Evolutionary conservation across 257 asterid genomes (phyloP).

Genomic region (Oldenlandia corymbosa): DNA sequence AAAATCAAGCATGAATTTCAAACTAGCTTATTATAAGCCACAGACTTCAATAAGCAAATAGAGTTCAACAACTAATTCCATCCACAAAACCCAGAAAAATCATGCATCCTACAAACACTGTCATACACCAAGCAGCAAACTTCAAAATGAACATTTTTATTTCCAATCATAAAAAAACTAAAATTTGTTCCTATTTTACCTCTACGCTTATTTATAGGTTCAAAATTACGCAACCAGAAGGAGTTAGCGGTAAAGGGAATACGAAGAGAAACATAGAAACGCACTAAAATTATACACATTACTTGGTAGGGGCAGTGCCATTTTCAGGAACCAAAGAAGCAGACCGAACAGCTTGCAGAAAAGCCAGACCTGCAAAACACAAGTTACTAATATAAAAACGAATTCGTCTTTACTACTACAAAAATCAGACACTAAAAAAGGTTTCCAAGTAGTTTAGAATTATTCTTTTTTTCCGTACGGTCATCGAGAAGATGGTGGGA

Average conservation of each 20-base stretch:
- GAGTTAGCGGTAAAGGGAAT: too few species aligned
- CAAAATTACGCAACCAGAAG: background rate
- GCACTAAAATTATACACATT: constrained; percentile 8
- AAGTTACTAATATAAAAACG: background rate
- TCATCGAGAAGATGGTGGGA: constrained; percentile 67
- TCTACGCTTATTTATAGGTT: background rate
- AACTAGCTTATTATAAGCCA: background rate
- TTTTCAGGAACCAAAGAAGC: constrained; percentile 58
- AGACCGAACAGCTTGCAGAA: constrained; percentile 84
- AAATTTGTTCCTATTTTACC: too few species aligned
- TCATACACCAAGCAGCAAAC: background rate
- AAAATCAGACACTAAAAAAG: too few species aligned
- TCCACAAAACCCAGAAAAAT: background rate
- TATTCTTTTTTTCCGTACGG: constrained; percentile 50
- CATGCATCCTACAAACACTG: background rate
- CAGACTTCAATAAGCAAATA: background rate
- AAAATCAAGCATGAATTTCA: background rate
- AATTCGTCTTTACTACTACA: background rate
- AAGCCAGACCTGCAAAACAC: constrained; percentile 59
- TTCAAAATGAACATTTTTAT: background rate
- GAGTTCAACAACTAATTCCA: background rate
- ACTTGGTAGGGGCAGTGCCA: constrained; percentile 69
- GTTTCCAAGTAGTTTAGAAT: background rate
- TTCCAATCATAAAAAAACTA: background rate
- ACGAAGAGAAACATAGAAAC: background rate